phyloP scores from a whole-genome alignment of 257 asterid species.

The Solanum chiquidenum region DNA sequence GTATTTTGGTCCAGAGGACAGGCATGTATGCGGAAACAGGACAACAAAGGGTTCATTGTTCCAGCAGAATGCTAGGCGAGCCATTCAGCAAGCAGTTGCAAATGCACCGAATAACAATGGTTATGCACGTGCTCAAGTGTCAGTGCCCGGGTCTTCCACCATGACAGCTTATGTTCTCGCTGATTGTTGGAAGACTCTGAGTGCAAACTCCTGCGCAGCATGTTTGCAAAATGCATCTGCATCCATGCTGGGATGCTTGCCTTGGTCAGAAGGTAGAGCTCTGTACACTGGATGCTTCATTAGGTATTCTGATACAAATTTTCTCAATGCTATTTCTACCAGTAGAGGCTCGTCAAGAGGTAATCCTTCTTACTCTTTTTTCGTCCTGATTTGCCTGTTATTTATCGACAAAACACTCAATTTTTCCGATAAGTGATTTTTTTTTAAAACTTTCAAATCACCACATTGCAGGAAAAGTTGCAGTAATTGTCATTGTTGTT shows the following conservation, averaged over 20 bases:
- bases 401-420: not conserved
- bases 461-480: not conserved
- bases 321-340: conserved; percentile 42
- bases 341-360: conserved; percentile 1
- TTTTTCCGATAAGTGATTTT: not conserved
- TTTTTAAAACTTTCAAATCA: not conserved
- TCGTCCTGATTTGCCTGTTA: not conserved
- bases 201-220: conserved; percentile 27
- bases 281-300: conserved; percentile 59
- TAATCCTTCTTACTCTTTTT: not conserved
- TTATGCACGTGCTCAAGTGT: conserved; percentile 27
- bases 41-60: conserved; percentile 26
- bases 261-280: conserved; percentile 55
- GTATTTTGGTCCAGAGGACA: conserved; percentile 31
- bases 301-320: conserved; percentile 52
- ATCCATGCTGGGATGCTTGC: conserved; percentile 40
- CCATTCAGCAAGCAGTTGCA: conserved; percentile 28
- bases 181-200: conserved; percentile 54
- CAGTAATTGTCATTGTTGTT: not conserved
- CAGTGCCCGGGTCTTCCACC: conserved; percentile 10
- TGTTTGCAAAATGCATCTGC: conserved; percentile 50
- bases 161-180: conserved; percentile 45
- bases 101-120: conserved; percentile 34
- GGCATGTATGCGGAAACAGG: conserved; percentile 35
- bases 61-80: conserved; percentile 21